Conservation (phyloP, 164 flowering plant species). For the Umbilicus rupestris region DNA sequence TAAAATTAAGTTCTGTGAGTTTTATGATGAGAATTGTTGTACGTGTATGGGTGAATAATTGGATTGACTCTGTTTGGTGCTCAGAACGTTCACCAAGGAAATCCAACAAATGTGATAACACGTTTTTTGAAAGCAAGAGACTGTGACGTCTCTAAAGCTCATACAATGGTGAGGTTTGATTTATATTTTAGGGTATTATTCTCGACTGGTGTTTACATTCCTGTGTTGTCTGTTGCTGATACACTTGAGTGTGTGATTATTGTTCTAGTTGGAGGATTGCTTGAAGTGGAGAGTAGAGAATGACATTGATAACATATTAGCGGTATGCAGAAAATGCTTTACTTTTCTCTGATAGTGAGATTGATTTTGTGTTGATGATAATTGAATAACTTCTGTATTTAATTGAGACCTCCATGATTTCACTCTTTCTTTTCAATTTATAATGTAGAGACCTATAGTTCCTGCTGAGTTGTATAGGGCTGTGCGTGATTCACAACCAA, state of each 20-base stretch:
- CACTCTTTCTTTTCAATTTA: too few species aligned
- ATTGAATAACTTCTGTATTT: neutral
- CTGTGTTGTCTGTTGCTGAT: neutral
- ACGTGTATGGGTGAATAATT: too few species aligned
- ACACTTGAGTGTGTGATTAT: neutral
- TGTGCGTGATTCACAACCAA: slow-evolving; percentile 77
- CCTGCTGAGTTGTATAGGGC: slow-evolving; percentile 71
- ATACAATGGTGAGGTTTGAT: slow-evolving; percentile 35
- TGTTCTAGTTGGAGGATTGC: slow-evolving; percentile 30
- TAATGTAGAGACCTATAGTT: slow-evolving; percentile 68
- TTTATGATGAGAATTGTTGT: too few species aligned
- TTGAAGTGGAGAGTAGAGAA: slow-evolving; percentile 34
- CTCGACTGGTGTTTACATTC: neutral
- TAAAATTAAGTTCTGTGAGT: too few species aligned
- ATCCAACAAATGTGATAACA: slow-evolving; percentile 26
- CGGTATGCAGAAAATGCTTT: slow-evolving; percentile 17
- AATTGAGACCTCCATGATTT: neutral
- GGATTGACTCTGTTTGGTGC: neutral
- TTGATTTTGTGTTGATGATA: neutral
- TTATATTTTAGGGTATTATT: neutral
- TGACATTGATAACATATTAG: slow-evolving; percentile 30
- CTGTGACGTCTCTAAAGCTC: slow-evolving; percentile 43
- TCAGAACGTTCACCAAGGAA: slow-evolving; percentile 59
- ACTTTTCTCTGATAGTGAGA: neutral
- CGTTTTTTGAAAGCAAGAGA: slow-evolving; percentile 63